phyloP scores from a whole-genome alignment of 2,329 filamentous ascomycete species.

The Xylaria polymorpha region DNA sequence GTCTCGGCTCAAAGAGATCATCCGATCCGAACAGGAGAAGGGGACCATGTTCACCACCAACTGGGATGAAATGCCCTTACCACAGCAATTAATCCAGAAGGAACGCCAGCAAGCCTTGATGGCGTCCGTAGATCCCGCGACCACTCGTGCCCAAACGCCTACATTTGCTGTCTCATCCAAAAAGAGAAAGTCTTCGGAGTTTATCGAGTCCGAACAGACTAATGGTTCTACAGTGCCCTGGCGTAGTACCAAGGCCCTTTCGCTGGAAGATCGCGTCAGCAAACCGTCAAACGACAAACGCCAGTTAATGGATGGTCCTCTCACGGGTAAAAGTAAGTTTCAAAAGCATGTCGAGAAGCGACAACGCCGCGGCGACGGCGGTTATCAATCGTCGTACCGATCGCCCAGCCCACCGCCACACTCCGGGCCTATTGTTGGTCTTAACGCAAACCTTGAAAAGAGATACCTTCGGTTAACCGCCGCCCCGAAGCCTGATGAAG shows the following conservation, averaged over 20 bases:
- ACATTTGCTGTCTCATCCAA: slow-evolving; percentile 59
- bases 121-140: slow-evolving; percentile 43
- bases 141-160: slow-evolving; percentile 34
- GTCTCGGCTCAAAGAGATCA: slow-evolving; percentile 84
- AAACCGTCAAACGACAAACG: slow-evolving; percentile 65
- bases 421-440: slow-evolving; percentile 83
- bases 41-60: slow-evolving; percentile 78
- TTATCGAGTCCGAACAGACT: slow-evolving; percentile 62
- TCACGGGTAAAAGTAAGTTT: slow-evolving; percentile 81
- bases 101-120: slow-evolving; percentile 69
- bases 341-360: slow-evolving; percentile 88
- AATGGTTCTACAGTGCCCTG: slow-evolving; percentile 76
- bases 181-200: slow-evolving; percentile 85
- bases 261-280: slow-evolving; percentile 81
- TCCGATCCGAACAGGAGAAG: slow-evolving; percentile 81
- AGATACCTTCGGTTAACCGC: slow-evolving; percentile 93
- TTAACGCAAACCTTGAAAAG: slow-evolving; percentile 87
- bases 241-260: slow-evolving; percentile 69
- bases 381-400: slow-evolving; percentile 67
- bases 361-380: slow-evolving; percentile 83
- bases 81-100: slow-evolving; percentile 82
- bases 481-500: slow-evolving; percentile 86
- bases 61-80: slow-evolving; percentile 86
- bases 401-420: slow-evolving; percentile 68
- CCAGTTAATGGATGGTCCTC: slow-evolving; percentile 56